Evolutionary conservation across 345 rosid species (phyloP).

Genomic region (Euphorbia tirucalli): DNA sequence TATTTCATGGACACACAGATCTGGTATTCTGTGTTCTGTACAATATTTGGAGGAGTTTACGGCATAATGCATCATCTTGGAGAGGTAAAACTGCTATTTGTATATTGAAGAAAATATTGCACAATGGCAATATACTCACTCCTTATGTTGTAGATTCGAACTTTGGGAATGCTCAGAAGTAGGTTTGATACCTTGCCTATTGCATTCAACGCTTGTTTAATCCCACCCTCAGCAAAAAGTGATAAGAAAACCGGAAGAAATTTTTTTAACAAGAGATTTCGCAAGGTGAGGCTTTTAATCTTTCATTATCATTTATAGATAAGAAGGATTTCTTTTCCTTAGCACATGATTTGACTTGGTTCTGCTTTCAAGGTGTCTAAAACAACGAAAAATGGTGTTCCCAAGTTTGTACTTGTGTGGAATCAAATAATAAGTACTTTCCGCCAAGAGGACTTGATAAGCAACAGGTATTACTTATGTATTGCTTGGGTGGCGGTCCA

Average conservation of each 20-base stretch:
- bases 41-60: constrained; percentile 84
- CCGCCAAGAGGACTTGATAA: constrained; percentile 88
- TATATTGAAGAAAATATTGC: constrained; percentile 7
- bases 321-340: not conserved
- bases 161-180: constrained; percentile 94
- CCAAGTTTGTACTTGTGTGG: constrained; percentile 90
- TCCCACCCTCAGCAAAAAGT: constrained; percentile 56
- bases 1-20: constrained; percentile 98
- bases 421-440: constrained; percentile 75
- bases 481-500: constrained; percentile 7
- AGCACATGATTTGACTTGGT: constrained; percentile 7
- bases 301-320: constrained; percentile 6
- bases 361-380: constrained; percentile 42
- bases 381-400: constrained; percentile 46
- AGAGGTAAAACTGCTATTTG: constrained; percentile 60
- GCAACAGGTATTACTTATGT: constrained; percentile 54
- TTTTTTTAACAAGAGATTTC: constrained; percentile 41
- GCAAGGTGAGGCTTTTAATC: constrained; percentile 44
- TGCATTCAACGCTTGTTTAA: constrained; percentile 66
- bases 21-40: constrained; percentile 96
- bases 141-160: constrained; percentile 59
- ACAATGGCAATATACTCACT: constrained; percentile 29
- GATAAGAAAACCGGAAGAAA: constrained; percentile 40
- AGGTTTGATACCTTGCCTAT: constrained; percentile 85
- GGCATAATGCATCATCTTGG: constrained; percentile 98